These are phyloP conservation scores for Saccharomycopsis microspora DNA, from an alignment of 805 yeast genomes.

Conservation along the genomic window DNA sequence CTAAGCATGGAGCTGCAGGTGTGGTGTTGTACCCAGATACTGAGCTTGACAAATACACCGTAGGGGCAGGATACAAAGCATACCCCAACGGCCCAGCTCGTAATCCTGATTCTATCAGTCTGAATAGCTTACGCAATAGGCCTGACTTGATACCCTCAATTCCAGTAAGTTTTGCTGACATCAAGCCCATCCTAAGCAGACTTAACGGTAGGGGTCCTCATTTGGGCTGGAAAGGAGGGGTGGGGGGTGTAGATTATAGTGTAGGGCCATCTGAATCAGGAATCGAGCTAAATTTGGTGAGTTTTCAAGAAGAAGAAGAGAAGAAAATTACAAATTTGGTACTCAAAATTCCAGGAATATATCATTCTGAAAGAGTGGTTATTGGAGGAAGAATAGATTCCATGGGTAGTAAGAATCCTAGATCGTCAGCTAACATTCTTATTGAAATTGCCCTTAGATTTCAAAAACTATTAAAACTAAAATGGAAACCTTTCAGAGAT, in stretches of 20 bases:
- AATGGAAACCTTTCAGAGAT: constrained; percentile 16
- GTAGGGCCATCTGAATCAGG: constrained; percentile 29
- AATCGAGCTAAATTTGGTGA: constrained; percentile 27
- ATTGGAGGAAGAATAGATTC: constrained; percentile 48
- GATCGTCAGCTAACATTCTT: constrained; percentile 20
- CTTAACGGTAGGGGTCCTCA: constrained; percentile 29
- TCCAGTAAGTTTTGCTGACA: constrained; percentile 35
- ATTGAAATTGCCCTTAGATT: constrained; percentile 43
- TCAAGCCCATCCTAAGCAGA: constrained; percentile 28
- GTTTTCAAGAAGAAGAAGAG: constrained; percentile 29
- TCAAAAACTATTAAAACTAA: constrained; percentile 1
- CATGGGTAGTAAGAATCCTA: not conserved
- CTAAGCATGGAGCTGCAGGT: constrained; percentile 49
- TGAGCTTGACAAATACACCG: constrained; percentile 47
- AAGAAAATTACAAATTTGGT: constrained; percentile 32
- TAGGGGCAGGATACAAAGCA: constrained; percentile 39
- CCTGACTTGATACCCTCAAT: constrained; percentile 66
- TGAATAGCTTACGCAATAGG: constrained; percentile 56
- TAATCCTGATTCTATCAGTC: constrained; percentile 45
- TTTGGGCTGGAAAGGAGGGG: constrained; percentile 27
- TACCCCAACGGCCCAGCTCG: constrained; percentile 62
- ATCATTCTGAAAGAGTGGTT: constrained; percentile 38
- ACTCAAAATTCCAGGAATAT: constrained; percentile 46
- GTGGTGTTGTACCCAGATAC: constrained; percentile 48
- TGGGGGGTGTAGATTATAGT: constrained; percentile 31